Conservation (phyloP, 2,329 filamentous ascomycete genomes). For the Diplocarpon mali region DNA sequence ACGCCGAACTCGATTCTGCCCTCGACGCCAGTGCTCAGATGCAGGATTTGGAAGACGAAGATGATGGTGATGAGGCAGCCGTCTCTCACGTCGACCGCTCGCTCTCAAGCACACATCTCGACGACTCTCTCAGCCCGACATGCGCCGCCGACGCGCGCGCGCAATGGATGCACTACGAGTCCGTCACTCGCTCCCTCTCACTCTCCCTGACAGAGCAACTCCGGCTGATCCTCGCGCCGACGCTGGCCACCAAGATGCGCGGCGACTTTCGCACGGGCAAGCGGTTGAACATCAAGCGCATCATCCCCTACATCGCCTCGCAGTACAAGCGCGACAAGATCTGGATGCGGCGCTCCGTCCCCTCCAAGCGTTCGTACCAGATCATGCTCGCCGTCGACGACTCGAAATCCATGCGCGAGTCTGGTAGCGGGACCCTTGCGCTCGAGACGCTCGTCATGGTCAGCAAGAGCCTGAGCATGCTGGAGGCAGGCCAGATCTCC, state of each 20-base stretch:
- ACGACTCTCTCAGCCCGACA: conserved; percentile 14
- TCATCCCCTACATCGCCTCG: conserved; percentile 98
- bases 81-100: conserved; percentile 35
- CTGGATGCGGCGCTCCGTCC: conserved; percentile 91
- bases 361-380: conserved; percentile 90
- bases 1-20: conserved; percentile 35
- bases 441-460: conserved; percentile 93
- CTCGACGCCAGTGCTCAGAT: conserved; percentile 32
- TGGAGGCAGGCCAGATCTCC: conserved; percentile 89
- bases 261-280: conserved; percentile 97
- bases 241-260: conserved; percentile 88
- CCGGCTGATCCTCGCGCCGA: conserved; percentile 87
- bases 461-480: conserved; percentile 74
- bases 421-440: conserved; percentile 63
- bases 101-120: conserved; percentile 63
- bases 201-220: conserved; percentile 88
- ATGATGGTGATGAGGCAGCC: conserved; percentile 13
- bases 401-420: conserved; percentile 84
- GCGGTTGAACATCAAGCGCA: conserved; percentile 96
- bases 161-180: conserved; percentile 79
- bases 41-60: conserved; percentile 28
- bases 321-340: conserved; percentile 99
- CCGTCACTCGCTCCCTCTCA: conserved; percentile 73
- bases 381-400: conserved; percentile 97
- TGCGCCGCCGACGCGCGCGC: conserved; percentile 50